A percentile compares a stretch with the other conserved stretches of the same genome.
Conservation (phyloP, 1,139 yeast genomes). For the Debaryomyces coudertii region DNA sequence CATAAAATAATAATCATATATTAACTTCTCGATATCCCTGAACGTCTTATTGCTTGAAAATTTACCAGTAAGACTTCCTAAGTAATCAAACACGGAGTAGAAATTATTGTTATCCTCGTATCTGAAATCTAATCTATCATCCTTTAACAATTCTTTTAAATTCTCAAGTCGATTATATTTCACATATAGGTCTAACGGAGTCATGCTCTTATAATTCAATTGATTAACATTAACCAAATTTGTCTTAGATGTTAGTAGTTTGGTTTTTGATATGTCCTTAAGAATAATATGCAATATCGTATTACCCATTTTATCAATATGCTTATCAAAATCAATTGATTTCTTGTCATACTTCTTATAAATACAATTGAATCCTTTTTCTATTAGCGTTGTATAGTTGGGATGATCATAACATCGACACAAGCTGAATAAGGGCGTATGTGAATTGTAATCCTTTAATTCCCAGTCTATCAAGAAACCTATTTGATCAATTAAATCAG, state of each 20-base stretch:
- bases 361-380: slow-evolving; percentile 49
- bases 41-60: slow-evolving; percentile 34
- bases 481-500: slow-evolving; percentile 52
- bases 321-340: slow-evolving; percentile 54
- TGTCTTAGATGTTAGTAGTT: slow-evolving; percentile 34
- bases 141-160: slow-evolving; percentile 49
- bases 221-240: slow-evolving; percentile 61
- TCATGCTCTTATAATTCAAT: slow-evolving; percentile 58
- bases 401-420: slow-evolving; percentile 83
- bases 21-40: slow-evolving; percentile 40
- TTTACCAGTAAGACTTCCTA: slow-evolving; percentile 39
- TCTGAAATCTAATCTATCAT: slow-evolving; percentile 46
- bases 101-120: slow-evolving; percentile 45
- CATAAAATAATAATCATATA: slow-evolving; percentile 44
- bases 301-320: slow-evolving; percentile 74
- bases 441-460: slow-evolving; percentile 63
- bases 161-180: slow-evolving; percentile 71
- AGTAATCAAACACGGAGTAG: slow-evolving; percentile 49
- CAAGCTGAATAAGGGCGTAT: slow-evolving; percentile 78
- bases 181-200: slow-evolving; percentile 73
- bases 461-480: slow-evolving; percentile 74
- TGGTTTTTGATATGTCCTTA: slow-evolving; percentile 43
- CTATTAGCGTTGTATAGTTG: slow-evolving; percentile 56
- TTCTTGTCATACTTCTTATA: slow-evolving; percentile 38
- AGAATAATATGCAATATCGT: slow-evolving; percentile 73